Percentiles rank a stretch among this genome's conserved stretches.
Evolutionary conservation across 2,329 filamentous ascomycete genomes (phyloP).

Genomic region (Apiospora marii): DNA sequence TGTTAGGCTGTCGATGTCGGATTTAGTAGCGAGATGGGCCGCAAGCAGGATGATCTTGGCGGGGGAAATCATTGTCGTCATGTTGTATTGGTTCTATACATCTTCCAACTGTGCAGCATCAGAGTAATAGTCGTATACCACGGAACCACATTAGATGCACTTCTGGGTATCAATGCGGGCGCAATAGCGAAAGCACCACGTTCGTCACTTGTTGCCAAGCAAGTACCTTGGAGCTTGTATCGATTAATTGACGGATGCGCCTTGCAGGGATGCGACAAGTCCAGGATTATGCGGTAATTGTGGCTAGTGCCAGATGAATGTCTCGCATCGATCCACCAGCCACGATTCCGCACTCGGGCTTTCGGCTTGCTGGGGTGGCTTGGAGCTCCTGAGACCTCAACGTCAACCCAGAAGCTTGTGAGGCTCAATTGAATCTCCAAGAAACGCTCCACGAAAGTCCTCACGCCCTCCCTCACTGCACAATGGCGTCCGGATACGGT

Average conservation of each 20-base stretch:
- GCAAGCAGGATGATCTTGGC: constrained; percentile 78
- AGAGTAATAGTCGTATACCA: background rate
- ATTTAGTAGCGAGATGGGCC: constrained; percentile 71
- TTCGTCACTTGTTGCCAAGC: constrained; percentile 21
- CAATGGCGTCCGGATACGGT: constrained; percentile 85
- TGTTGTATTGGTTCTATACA: constrained; percentile 31
- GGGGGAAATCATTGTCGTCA: constrained; percentile 60
- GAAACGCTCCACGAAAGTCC: constrained; percentile 24
- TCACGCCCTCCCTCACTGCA: constrained; percentile 18
- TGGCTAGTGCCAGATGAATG: constrained; percentile 13
- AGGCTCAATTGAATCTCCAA: constrained; percentile 26
- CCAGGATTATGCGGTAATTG: background rate
- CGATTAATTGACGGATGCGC: background rate
- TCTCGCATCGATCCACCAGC: background rate
- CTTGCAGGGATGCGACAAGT: constrained; percentile 2
- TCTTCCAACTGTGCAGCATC: constrained; percentile 21
- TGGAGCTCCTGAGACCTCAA: constrained; percentile 26
- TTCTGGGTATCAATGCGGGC: constrained; percentile 16
- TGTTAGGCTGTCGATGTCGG: constrained; percentile 65
- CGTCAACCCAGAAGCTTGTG: constrained; percentile 28
- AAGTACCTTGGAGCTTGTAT: constrained; percentile 12
- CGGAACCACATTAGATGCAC: background rate
- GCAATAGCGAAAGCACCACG: constrained; percentile 18
- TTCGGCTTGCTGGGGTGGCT: constrained; percentile 18
- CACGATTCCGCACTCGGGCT: constrained; percentile 1